Conservation (phyloP, 192 early-diverging fungal genomes). For the Jimgerdemannia lactiflua region DNA sequence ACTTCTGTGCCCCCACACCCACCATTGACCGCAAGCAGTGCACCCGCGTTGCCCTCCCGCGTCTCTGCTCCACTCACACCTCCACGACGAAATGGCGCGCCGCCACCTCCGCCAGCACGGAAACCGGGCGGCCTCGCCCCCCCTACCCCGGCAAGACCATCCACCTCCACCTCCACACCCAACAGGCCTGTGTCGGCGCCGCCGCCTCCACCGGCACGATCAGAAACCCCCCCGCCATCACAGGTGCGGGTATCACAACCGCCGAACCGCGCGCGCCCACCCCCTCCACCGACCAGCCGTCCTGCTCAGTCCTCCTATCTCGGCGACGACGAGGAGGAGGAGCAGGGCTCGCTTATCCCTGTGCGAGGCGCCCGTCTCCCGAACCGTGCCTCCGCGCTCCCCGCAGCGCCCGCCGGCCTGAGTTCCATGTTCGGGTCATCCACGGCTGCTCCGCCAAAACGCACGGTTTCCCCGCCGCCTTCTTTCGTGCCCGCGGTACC, state of each 20-base stretch:
- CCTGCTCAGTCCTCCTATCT: neutral
- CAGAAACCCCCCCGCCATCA: neutral
- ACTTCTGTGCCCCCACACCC: slow-evolving; percentile 18
- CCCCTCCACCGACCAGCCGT: neutral
- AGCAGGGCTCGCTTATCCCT: neutral
- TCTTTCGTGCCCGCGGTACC: neutral
- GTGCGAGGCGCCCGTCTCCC: neutral
- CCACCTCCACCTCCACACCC: neutral
- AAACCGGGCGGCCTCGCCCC: slow-evolving; percentile 13
- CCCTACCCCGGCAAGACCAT: slow-evolving; percentile 3
- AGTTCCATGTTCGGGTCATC: neutral
- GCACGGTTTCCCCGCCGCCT: neutral
- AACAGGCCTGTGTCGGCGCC: slow-evolving; percentile 14
- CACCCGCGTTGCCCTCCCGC: slow-evolving; percentile 15
- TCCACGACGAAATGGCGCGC: slow-evolving; percentile 7
- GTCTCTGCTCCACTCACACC: slow-evolving; percentile 1
- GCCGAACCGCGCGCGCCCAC: neutral
- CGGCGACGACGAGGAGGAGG: neutral
- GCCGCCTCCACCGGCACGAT: slow-evolving; percentile 8
- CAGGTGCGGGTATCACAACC: neutral
- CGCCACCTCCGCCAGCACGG: slow-evolving; percentile 23
- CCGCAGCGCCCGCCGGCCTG: neutral
- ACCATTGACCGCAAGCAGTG: neutral
- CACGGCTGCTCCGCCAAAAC: neutral
- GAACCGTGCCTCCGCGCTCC: neutral